Percentiles rank a stretch among this genome's conserved stretches.
phyloP scores from a whole-genome alignment of 2,329 filamentous ascomycete species.

The Annulohypoxylon truncatum region DNA sequence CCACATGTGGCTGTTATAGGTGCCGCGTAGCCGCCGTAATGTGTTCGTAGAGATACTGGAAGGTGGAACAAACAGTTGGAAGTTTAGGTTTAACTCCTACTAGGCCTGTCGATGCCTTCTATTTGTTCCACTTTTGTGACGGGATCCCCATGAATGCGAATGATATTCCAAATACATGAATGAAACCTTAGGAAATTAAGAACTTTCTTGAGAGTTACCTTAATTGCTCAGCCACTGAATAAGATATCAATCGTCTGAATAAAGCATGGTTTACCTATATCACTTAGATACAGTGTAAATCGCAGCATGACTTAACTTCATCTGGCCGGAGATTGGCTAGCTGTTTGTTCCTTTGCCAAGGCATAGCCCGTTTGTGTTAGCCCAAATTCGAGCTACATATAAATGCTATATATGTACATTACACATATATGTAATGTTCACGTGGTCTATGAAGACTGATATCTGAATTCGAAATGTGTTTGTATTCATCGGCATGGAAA shows the following conservation, averaged over 20 bases:
- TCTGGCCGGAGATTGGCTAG: neutral
- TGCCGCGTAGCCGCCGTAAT: neutral
- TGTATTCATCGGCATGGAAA: neutral
- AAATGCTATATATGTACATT: neutral
- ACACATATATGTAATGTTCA: neutral
- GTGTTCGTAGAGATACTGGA: too few species aligned
- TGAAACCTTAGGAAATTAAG: constrained; percentile 3
- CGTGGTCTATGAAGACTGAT: neutral
- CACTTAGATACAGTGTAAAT: neutral
- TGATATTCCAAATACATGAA: neutral
- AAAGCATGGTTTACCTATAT: neutral
- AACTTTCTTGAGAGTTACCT: neutral
- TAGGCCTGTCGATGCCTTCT: too few species aligned
- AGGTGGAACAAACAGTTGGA: too few species aligned
- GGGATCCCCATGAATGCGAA: neutral
- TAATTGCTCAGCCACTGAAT: constrained; percentile 8
- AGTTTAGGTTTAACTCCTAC: too few species aligned
- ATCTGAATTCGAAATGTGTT: neutral
- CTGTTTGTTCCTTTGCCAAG: neutral
- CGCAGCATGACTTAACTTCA: neutral
- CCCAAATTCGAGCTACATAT: neutral
- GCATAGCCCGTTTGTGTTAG: too few species aligned
- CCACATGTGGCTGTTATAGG: constrained; percentile 12
- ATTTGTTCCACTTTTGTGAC: too few species aligned
- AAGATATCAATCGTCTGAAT: neutral